Evolutionary conservation across 1,139 yeast species (phyloP).

Genomic region (Yamadazyma siamensis): DNA sequence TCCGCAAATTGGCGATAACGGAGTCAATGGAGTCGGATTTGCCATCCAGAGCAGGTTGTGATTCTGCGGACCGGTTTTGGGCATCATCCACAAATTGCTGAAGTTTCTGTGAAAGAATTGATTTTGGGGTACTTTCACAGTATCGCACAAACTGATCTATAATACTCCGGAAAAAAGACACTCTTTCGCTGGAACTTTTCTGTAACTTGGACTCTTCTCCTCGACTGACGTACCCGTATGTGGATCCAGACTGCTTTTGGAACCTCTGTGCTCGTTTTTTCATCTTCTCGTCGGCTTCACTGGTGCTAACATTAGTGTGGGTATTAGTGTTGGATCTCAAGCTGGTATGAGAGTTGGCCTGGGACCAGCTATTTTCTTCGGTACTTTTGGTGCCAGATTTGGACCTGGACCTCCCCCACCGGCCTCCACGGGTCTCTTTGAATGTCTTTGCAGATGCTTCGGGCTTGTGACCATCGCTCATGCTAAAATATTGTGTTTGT

Average conservation of each 20-base stretch:
- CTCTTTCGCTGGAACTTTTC: slow-evolving; percentile 37
- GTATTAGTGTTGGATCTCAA: no score
- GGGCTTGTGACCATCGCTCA: no score
- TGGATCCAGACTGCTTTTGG: slow-evolving; percentile 8
- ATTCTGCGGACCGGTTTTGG: slow-evolving; percentile 5
- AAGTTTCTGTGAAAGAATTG: slow-evolving; percentile 10
- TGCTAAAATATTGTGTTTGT: no score
- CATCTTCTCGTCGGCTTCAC: no score
- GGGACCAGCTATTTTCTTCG: no score
- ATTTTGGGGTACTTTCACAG: slow-evolving; percentile 16
- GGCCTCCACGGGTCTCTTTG: no score
- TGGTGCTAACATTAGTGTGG: no score
- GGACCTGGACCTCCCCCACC: no score
- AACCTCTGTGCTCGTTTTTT: slow-evolving; percentile 18
- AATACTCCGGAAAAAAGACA: slow-evolving; percentile 34
- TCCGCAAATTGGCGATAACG: slow-evolving; percentile 32
- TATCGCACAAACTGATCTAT: slow-evolving; percentile 26
- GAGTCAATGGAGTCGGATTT: slow-evolving; percentile 19
- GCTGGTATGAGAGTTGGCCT: no score
- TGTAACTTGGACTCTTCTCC: slow-evolving; percentile 56
- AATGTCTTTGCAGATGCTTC: no score
- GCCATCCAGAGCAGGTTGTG: slow-evolving; percentile 3
- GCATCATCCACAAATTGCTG: slow-evolving; percentile 12
- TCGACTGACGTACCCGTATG: slow-evolving; percentile 53
- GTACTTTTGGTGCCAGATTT: no score